Conservation (phyloP, 2,329 filamentous ascomycete genomes). For the Allantophomopsis lycopodina region DNA sequence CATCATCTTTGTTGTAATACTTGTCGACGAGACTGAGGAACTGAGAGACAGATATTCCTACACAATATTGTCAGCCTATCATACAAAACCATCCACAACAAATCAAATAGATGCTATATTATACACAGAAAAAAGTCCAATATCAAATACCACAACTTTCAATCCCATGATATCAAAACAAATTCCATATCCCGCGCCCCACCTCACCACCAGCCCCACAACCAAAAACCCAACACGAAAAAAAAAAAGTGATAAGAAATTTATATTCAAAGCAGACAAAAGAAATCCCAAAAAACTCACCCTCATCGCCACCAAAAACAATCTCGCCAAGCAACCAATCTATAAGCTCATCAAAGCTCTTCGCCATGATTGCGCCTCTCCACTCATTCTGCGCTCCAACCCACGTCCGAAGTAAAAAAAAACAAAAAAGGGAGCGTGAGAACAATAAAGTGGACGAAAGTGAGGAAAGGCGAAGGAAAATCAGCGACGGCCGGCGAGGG, state of each 20-base stretch:
- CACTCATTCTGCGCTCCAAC: constrained; percentile 1
- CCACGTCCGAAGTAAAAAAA: too few relatives aligned
- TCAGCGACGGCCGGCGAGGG: too few relatives aligned
- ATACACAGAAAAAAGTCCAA: background rate
- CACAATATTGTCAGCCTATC: background rate
- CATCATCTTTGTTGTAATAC: background rate
- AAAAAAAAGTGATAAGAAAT: too few relatives aligned
- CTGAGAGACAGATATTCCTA: background rate
- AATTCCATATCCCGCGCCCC: background rate
- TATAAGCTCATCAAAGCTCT: constrained; percentile 3
- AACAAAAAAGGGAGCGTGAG: background rate
- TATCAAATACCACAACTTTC: background rate
- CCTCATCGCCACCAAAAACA: constrained; percentile 8
- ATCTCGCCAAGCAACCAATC: constrained; percentile 11
- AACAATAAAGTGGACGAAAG: background rate
- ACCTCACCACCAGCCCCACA: background rate
- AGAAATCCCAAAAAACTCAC: constrained; percentile 4
- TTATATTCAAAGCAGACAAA: background rate
- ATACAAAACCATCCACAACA: too few relatives aligned
- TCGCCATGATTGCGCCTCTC: constrained; percentile 1
- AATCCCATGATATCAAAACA: background rate
- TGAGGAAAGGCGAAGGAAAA: background rate
- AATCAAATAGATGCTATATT: too few relatives aligned
- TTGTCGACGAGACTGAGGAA: background rate
- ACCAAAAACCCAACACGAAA: background rate